Evolutionary conservation across 495 filamentous ascomycete species (phyloP).

Genomic region (Penicillium subrubescens): DNA sequence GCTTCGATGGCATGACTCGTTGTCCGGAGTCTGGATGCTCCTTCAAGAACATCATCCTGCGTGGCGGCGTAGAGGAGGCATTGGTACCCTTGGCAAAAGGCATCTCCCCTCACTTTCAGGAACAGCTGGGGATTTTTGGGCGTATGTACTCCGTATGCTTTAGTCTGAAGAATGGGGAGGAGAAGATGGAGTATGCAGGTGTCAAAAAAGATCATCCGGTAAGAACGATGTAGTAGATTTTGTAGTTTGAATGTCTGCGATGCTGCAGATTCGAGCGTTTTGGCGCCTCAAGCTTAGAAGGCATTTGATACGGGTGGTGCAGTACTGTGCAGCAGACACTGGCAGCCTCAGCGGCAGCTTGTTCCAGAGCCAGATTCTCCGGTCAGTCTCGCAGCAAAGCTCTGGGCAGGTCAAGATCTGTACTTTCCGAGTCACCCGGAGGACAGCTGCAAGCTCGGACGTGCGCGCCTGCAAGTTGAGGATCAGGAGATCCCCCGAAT

Average conservation of each 20-base stretch:
- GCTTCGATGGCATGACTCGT: slow-evolving; percentile 10
- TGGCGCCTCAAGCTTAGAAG: neutral
- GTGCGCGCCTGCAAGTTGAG: neutral
- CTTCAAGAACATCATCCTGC: neutral
- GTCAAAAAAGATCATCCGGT: neutral
- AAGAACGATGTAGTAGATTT: neutral
- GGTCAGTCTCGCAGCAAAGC: neutral
- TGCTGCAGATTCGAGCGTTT: neutral
- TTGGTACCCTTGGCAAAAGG: neutral
- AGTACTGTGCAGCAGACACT: neutral
- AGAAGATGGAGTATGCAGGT: neutral
- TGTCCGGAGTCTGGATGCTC: neutral
- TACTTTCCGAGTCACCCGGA: slow-evolving; percentile 1
- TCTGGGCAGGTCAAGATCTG: neutral
- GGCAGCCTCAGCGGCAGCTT: neutral
- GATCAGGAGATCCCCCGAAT: neutral
- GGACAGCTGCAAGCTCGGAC: neutral
- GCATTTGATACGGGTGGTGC: neutral
- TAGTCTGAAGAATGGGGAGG: neutral
- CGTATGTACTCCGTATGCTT: neutral
- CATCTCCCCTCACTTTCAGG: neutral
- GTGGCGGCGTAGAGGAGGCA: neutral
- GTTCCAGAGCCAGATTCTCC: neutral
- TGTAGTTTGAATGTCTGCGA: neutral
- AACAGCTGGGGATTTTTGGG: neutral